Conservation (phyloP, 2,329 filamentous ascomycete genomes). For the Albophoma yamanashiensis region DNA sequence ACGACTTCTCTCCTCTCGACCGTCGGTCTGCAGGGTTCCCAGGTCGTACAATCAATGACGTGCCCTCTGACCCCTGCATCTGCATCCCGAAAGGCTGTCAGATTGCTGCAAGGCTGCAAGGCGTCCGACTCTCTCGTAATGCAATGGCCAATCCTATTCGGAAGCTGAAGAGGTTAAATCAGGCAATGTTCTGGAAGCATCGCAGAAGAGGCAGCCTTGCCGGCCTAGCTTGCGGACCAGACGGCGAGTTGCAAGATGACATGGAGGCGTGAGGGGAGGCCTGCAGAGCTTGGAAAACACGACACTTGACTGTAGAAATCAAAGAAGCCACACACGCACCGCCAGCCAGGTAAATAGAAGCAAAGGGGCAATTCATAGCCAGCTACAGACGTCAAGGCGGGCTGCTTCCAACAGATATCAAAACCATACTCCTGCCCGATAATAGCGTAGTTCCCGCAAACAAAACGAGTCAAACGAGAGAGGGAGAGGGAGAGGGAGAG, state of each 20-base stretch:
- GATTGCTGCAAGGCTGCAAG: not conserved
- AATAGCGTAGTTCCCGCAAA: not conserved
- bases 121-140: not conserved
- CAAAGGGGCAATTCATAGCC: not conserved
- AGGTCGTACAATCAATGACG: not conserved
- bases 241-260: not conserved
- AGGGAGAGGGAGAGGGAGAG: not conserved
- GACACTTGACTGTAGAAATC: not conserved
- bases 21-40: not conserved
- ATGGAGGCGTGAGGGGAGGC: not conserved
- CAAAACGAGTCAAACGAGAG: not conserved
- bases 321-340: not conserved
- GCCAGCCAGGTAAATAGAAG: not conserved
- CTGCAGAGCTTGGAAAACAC: not conserved
- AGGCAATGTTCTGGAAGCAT: not conserved
- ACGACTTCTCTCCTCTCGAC: not conserved
- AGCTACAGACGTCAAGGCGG: not conserved
- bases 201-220: not conserved
- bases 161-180: not conserved
- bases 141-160: not conserved
- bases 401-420: not conserved
- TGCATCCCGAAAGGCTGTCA: not conserved
- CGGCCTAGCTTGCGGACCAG: not conserved
- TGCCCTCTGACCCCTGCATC: not conserved
- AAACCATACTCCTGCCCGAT: not conserved